A percentile compares a stretch with the other conserved stretches of the same genome.
phyloP scores from a whole-genome alignment of 164 flowering plant genomes.

The Chloranthus sessilifolius region DNA sequence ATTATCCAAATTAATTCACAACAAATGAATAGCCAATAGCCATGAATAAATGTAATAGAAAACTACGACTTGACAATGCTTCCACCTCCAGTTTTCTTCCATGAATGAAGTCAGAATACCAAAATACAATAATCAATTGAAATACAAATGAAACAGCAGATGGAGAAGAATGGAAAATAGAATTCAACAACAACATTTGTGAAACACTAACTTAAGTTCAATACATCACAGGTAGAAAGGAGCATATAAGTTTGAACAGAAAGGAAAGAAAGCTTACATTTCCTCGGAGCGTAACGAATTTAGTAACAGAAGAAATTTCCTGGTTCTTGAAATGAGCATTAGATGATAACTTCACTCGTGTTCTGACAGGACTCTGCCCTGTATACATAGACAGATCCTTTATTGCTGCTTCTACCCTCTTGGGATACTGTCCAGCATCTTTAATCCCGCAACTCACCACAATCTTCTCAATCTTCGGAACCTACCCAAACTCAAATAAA shows the following conservation, averaged over 20 bases:
- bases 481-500: constrained; percentile 31
- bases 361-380: constrained; percentile 88
- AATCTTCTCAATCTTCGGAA: constrained; percentile 79
- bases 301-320: constrained; percentile 76
- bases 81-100: too few relatives aligned
- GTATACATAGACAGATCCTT: constrained; percentile 72
- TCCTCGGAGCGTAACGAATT: constrained; percentile 91
- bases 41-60: too few relatives aligned
- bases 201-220: too few relatives aligned
- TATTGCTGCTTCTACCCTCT: constrained; percentile 84
- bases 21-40: too few relatives aligned
- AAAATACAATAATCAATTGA: too few relatives aligned
- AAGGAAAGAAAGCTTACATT: constrained; percentile 41
- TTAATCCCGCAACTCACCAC: constrained; percentile 94
- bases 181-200: not conserved
- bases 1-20: too few relatives aligned
- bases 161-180: constrained; percentile 1
- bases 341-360: constrained; percentile 66
- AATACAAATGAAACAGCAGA: too few relatives aligned
- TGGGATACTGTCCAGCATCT: constrained; percentile 81
- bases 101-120: not conserved
- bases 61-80: too few relatives aligned
- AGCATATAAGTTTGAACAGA: not conserved
- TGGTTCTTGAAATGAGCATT: constrained; percentile 89
- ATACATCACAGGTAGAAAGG: too few relatives aligned